Evolutionary conservation across 495 filamentous ascomycete genomes (phyloP).

Genomic region (Trichocladium antarcticum): DNA sequence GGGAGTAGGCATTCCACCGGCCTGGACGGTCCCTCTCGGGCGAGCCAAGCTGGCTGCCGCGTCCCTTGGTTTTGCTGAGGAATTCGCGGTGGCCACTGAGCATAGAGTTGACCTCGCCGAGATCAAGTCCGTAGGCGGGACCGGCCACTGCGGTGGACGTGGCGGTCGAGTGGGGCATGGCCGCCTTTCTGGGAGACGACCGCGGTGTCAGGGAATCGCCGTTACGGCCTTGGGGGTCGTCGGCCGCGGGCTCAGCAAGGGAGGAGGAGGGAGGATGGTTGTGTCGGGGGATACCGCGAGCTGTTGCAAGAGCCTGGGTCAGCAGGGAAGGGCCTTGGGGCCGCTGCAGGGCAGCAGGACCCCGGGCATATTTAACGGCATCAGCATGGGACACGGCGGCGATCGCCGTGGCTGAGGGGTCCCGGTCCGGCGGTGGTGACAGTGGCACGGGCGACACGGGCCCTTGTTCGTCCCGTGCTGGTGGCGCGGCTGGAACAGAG

Average conservation of each 20-base stretch:
- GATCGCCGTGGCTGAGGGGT: constrained; percentile 16
- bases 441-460: constrained; percentile 18
- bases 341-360: constrained; percentile 30
- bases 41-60: constrained; percentile 31
- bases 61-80: constrained; percentile 26
- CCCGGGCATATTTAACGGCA: constrained; percentile 38
- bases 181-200: constrained; percentile 17
- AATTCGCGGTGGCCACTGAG: constrained; percentile 29
- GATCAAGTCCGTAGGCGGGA: constrained; percentile 20
- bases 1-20: constrained; percentile 6
- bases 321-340: constrained; percentile 39
- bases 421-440: constrained; percentile 19
- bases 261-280: constrained; percentile 21
- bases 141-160: constrained; percentile 13
- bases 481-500: constrained; percentile 6
- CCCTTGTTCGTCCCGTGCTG: constrained; percentile 8
- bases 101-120: constrained; percentile 28
- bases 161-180: constrained; percentile 16
- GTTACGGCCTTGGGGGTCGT: constrained; percentile 15
- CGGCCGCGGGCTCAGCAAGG: constrained; percentile 10
- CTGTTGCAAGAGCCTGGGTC: constrained; percentile 42
- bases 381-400: constrained; percentile 27
- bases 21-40: constrained; percentile 25
- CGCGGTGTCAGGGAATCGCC: constrained; percentile 26
- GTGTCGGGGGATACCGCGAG: constrained; percentile 35